phyloP scores from a whole-genome alignment of 2,329 filamentous ascomycete species.

The Dactylonectria estremocensis region DNA sequence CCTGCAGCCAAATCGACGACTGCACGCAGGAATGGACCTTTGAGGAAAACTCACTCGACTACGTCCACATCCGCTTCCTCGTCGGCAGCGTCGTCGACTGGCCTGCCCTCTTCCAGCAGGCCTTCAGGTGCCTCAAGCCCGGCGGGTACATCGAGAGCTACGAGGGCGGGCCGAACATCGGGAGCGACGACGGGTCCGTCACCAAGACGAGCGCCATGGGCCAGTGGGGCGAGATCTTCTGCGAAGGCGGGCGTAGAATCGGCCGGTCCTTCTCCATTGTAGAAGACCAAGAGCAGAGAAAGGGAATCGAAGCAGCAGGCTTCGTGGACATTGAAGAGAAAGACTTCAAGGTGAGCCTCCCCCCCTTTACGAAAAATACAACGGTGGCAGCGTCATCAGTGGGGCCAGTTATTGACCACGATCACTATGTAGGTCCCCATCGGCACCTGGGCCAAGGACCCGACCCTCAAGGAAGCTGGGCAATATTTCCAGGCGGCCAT shows the following conservation, averaged over 20 bases:
- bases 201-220: constrained; percentile 40
- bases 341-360: constrained; percentile 4
- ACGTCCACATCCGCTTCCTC: constrained; percentile 71
- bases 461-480: constrained; percentile 1
- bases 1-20: constrained; percentile 45
- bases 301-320: constrained; percentile 1
- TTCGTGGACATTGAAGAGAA: constrained; percentile 5
- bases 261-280: constrained; percentile 6
- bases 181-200: constrained; percentile 49
- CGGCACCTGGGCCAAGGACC: constrained; percentile 5
- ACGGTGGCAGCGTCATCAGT: no score
- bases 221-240: constrained; percentile 43
- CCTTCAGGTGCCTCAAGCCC: constrained; percentile 67
- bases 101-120: constrained; percentile 65
- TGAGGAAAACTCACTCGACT: constrained; percentile 63
- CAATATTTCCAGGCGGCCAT: constrained; percentile 7
- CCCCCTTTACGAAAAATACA: not conserved
- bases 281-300: constrained; percentile 6
- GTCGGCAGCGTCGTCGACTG: constrained; percentile 70
- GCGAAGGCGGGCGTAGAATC: constrained; percentile 34
- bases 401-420: no score
- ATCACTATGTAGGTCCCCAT: not conserved
- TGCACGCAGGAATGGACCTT: constrained; percentile 48
- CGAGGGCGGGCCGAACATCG: constrained; percentile 39
- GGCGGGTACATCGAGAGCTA: constrained; percentile 61